These are phyloP conservation scores for Eragrostis tef DNA, from an alignment of 202 grass and related monocot species.

Conservation along the genomic window DNA sequence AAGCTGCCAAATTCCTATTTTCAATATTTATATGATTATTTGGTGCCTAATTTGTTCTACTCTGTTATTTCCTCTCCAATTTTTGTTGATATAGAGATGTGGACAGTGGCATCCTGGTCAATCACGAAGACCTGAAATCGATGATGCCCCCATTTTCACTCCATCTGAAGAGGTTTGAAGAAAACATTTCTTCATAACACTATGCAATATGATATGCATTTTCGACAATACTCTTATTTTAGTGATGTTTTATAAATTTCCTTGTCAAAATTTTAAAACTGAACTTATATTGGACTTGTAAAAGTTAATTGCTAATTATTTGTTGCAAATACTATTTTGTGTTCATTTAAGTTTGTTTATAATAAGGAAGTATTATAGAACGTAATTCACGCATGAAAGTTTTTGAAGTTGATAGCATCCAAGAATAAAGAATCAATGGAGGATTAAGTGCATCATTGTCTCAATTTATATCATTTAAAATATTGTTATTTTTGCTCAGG, in stretches of 20 bases:
- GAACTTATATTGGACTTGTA: background rate
- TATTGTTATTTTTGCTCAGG: conserved; percentile 61
- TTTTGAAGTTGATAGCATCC: background rate
- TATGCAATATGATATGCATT: conserved; percentile 15
- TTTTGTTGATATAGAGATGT: conserved; percentile 45
- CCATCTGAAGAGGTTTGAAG: conserved; percentile 87
- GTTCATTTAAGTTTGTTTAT: background rate
- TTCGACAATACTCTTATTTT: background rate
- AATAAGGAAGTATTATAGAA: background rate
- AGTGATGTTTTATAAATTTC: background rate
- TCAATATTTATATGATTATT: conserved; percentile 14
- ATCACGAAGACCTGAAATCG: conserved; percentile 69
- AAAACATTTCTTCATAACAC: conserved; percentile 17
- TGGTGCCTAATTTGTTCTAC: background rate
- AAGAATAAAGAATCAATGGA: background rate
- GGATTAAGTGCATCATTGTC: background rate
- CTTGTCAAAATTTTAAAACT: background rate
- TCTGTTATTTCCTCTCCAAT: background rate
- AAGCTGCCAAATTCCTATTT: conserved; percentile 7
- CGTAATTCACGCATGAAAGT: background rate
- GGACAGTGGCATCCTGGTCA: conserved; percentile 62
- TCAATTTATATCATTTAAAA: background rate
- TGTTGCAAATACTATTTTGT: conserved; percentile 8
- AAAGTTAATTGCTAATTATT: background rate
- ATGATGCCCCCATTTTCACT: conserved; percentile 80